Evolutionary conservation across 805 yeast species (phyloP), one percentile per base, ranked within the genome.

Genomic region (Grigorovia humatica): DNA sequence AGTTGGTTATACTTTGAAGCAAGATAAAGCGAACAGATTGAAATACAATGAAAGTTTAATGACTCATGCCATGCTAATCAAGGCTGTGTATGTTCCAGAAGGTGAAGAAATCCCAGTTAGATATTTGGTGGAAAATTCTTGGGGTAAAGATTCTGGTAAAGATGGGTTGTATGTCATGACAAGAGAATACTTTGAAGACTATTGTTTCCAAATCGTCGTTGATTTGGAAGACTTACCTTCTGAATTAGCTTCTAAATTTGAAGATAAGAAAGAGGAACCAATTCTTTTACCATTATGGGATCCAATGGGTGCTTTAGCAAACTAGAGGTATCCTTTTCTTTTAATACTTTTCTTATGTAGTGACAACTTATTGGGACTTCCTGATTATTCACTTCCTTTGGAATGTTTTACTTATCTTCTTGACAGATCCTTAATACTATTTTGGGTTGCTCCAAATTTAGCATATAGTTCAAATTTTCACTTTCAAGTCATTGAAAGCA

Each of bases 31-130:
- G 19, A 83, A 88, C 48, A 74, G 95, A 56, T 81, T 88, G 54
- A 69, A 74, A 54, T 82, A 84, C 57, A 81, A 80, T 52, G 81
- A 87, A 56, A 82, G 89, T 23, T 71, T 80, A 56, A 86, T 88
- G 95, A 88, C 95, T 15, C 96, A 88, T 62, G 96, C 96, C 41
- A 88, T 88, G 96, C 76, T 82, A 20, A 79, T 88, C 61, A 82
- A 89, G 12, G 96, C 82, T 35, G 91, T 85, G 46, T 89, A 87
- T 66, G 70, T 88, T 41, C 88, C 83, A 56, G 79, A 74, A 12
- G 45, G 50, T 13, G 55, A 70, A 20, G 83, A 82, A 7, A 72
- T 74, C 54, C 87, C 88, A 27, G 69, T 78, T 29, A 74, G 88
- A 57, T 84, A 85, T 76, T 74, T 82, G 61, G 88, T 84, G 43